These are phyloP conservation scores for Aspergillus costaricaensis DNA, from an alignment of 2,329 filamentous ascomycete genomes.

Conservation along the genomic window DNA sequence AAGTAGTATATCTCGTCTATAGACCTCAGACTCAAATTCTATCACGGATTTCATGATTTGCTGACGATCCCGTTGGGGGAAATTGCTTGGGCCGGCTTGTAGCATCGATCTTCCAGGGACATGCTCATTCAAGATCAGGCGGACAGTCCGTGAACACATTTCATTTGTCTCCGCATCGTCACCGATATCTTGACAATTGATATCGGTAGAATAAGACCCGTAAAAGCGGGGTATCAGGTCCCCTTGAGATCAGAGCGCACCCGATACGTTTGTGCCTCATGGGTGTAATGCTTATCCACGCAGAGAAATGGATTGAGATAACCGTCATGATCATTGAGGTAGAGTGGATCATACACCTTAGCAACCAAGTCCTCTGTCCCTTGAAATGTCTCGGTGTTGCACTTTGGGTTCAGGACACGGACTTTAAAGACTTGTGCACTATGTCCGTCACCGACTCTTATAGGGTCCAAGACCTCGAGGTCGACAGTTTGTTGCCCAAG, in stretches of 20 bases:
- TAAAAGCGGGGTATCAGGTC: neutral
- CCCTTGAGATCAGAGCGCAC: neutral
- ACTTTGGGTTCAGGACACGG: neutral
- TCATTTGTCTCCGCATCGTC: no score
- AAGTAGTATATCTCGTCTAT: neutral
- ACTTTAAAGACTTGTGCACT: neutral
- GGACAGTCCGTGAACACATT: neutral
- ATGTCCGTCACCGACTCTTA: neutral
- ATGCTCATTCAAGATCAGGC: neutral
- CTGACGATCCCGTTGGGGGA: neutral
- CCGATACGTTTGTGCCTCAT: neutral
- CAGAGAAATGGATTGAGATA: conserved; percentile 2
- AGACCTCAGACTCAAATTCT: neutral
- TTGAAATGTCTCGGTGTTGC: neutral
- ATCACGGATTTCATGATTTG: neutral
- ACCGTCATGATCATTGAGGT: neutral
- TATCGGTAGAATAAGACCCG: neutral
- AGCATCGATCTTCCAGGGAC: neutral
- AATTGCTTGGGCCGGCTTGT: neutral
- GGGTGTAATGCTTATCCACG: neutral
- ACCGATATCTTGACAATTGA: neutral
- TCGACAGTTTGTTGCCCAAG: neutral
- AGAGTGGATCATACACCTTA: conserved; percentile 1
- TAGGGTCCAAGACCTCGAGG: neutral
- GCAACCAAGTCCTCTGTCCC: neutral